Percentiles rank a stretch among this genome's conserved stretches.
These are phyloP conservation scores for Nicotiana obtusifolia DNA, from an alignment of 257 asterid genomes.

Conservation along the genomic window DNA sequence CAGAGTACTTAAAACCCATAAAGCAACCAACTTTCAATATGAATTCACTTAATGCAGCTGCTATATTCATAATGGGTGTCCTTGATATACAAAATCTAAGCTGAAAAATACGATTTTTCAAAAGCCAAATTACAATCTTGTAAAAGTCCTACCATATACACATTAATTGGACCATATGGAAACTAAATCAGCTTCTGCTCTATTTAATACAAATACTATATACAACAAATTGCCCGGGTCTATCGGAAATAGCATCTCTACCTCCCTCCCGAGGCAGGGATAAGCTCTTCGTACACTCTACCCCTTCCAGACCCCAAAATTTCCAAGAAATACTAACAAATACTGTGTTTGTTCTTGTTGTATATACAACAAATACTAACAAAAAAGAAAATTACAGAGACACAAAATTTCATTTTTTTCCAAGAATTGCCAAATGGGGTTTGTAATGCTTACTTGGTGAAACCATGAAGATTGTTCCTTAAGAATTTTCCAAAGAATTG, in stretches of 20 bases:
- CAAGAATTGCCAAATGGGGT: background rate
- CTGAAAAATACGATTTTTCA: background rate
- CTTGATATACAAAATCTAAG: background rate
- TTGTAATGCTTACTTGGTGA: conserved; percentile 6
- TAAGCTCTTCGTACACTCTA: no score
- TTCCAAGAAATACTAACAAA: no score
- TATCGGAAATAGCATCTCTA: no score
- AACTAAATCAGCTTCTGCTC: background rate
- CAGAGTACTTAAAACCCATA: background rate
- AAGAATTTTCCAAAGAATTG: no score
- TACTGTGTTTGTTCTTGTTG: no score
- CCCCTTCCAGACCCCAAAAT: no score
- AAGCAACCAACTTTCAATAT: background rate
- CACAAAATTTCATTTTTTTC: background rate
- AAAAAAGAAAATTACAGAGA: background rate
- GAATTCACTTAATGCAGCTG: background rate
- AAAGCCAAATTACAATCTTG: background rate
- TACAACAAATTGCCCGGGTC: background rate
- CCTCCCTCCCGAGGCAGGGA: no score
- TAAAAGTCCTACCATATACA: no score
- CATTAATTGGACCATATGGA: no score
- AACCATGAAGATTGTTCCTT: background rate
- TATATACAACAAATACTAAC: background rate
- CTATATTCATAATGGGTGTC: background rate
- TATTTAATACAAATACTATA: background rate